phyloP scores from a whole-genome alignment of 331 rosid genomes.

The Acacia concinna region DNA sequence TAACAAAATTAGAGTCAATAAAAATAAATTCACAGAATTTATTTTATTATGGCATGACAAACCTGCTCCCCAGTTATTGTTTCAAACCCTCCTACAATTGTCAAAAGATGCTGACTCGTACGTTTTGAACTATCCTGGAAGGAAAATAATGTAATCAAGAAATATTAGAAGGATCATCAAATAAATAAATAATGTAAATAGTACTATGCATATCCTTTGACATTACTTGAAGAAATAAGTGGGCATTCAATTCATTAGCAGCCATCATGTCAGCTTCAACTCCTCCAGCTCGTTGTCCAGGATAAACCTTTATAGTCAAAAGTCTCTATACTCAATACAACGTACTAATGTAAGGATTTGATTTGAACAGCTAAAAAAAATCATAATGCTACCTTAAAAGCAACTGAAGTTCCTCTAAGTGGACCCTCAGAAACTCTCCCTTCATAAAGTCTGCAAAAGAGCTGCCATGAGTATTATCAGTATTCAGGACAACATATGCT shows the following conservation, averaged over 20 bases:
- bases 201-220: not conserved
- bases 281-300: constrained; percentile 85
- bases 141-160: constrained; percentile 1
- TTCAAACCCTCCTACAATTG: constrained; percentile 91
- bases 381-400: constrained; percentile 66
- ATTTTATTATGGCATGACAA: constrained; percentile 31
- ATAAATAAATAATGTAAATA: constrained; percentile 4
- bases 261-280: constrained; percentile 92
- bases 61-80: constrained; percentile 96
- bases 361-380: constrained; percentile 16
- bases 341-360: not conserved
- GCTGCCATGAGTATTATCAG: constrained; percentile 64
- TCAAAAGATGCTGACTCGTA: constrained; percentile 57
- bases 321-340: constrained; percentile 26
- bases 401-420: constrained; percentile 59
- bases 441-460: constrained; percentile 81
- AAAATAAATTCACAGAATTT: not conserved
- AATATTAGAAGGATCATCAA: not conserved
- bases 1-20: constrained; percentile 24
- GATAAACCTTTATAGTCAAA: constrained; percentile 67
- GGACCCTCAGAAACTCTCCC: constrained; percentile 91
- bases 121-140: constrained; percentile 62
- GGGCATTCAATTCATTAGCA: constrained; percentile 90
- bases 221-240: constrained; percentile 78
- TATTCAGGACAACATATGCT: constrained; percentile 19